phyloP scores from a whole-genome alignment of 345 rosid species.

The Syzygium oleosum region DNA sequence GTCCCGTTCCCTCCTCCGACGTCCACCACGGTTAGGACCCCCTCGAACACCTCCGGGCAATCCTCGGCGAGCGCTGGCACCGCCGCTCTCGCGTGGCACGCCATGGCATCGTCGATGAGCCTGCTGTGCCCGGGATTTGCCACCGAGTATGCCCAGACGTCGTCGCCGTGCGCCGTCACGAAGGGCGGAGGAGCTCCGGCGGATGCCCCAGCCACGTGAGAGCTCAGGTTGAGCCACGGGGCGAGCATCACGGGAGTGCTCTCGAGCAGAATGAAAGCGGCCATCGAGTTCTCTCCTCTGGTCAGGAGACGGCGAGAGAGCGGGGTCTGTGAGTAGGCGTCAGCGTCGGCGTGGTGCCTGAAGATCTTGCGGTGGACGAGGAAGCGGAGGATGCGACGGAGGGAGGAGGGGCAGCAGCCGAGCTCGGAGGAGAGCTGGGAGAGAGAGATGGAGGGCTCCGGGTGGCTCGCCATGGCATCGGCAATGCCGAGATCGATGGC shows the following conservation, averaged over 20 bases:
- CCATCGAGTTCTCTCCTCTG: constrained; percentile 29
- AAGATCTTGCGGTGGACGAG: constrained; percentile 39
- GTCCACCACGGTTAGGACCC: constrained; percentile 48
- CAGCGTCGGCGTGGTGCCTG: constrained; percentile 10
- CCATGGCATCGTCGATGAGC: constrained; percentile 59
- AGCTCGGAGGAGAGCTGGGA: constrained; percentile 39
- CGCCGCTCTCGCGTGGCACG: constrained; percentile 32
- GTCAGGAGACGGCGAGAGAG: constrained; percentile 46
- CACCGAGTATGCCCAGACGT: constrained; percentile 36
- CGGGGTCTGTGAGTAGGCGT: constrained; percentile 38
- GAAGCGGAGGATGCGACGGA: constrained; percentile 59
- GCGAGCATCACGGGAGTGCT: constrained; percentile 43
- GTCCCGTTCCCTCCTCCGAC: constrained; percentile 75
- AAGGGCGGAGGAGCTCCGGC: constrained; percentile 23
- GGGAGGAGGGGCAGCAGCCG: constrained; percentile 36
- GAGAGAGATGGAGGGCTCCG: constrained; percentile 30
- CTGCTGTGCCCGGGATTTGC: constrained; percentile 23
- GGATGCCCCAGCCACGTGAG: constrained; percentile 11
- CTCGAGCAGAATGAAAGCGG: constrained; percentile 30
- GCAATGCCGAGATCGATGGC: constrained; percentile 71
- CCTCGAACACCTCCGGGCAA: constrained; percentile 48
- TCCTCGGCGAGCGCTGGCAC: constrained; percentile 22
- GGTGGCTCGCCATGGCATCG: constrained; percentile 44
- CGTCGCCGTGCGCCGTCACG: constrained; percentile 35
- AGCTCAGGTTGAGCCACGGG: constrained; percentile 49